Evolutionary conservation across 2,329 filamentous ascomycete species (phyloP), one percentile per base, ranked within the genome.

Genomic region (Dothidotthia symphoricarpi): DNA sequence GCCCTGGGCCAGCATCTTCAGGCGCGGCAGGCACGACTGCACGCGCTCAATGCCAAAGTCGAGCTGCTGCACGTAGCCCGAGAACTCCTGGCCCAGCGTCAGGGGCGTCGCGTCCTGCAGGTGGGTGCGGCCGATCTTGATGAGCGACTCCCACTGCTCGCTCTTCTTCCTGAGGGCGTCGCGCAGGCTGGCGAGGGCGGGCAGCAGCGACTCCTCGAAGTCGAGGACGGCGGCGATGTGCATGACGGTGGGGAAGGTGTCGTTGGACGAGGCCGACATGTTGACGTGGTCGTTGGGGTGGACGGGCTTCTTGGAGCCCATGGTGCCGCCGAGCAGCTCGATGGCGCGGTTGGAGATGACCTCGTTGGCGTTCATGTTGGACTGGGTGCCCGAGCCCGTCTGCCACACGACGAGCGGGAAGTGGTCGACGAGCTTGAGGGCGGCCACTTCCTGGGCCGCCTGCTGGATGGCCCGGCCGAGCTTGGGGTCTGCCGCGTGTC

Each of bases 361-460:
- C 71, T 98, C 93, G 76, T 98, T 98, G 68, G 91, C 90, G 75
- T 98, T 98, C 93, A 97, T 97, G 82, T 95, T 97, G 70, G 90
- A 96, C 77, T 97, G 93, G 19, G 93, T 97, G 66, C 93, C 93
- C 34, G 93, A 97, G 50, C 93, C 93, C 37, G 93, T 98, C 77
- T 98, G 93, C 93, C 93, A 98, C 65, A 98, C 91, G 40, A 97
- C 91, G 45, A 97, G 86, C 52, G 93, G 93, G 75, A 98, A 97
- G 77, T 97, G 91, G 70, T 96, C 90, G 63, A 94, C 70, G 59
- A 97, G 84, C 79, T 96, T 95, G 65, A 93, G 82, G 50, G 87
- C 85, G 40, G 91, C 90, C 27, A 98, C 91, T 75, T 98, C 93
- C 49, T 83, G 80, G 51, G 93, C 89, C 42, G 93, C 93, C 75